Evolutionary conservation across 495 filamentous ascomycete species (phyloP).

Genomic region (Cenococcum geophilum): DNA sequence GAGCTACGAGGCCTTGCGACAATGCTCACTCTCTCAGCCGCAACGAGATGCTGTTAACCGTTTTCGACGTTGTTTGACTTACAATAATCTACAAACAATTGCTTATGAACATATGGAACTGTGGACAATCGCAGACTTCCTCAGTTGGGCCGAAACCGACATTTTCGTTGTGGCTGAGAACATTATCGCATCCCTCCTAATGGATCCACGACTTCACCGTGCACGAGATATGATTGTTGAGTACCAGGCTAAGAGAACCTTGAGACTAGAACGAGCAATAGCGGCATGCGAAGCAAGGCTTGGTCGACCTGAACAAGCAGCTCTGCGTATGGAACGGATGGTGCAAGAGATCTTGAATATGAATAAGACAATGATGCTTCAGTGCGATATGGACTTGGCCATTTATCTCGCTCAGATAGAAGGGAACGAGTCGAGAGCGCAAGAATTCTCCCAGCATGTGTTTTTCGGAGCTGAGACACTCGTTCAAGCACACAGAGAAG

Average conservation of each 20-base stretch:
- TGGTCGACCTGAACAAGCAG: conserved; percentile 4
- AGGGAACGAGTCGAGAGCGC: background rate
- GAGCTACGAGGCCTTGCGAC: background rate
- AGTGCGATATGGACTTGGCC: background rate
- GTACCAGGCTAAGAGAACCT: conserved; percentile 2
- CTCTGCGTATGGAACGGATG: background rate
- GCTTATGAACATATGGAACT: conserved; percentile 2
- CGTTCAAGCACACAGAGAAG: background rate
- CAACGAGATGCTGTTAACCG: background rate
- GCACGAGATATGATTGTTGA: background rate
- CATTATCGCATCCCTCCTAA: background rate
- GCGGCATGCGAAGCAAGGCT: background rate
- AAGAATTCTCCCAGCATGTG: conserved; percentile 5
- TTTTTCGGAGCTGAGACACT: background rate
- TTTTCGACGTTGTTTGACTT: background rate
- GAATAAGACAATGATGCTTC: conserved; percentile 5
- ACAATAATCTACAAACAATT: background rate
- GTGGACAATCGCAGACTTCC: conserved; percentile 2
- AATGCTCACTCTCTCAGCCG: background rate
- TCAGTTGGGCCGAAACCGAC: background rate
- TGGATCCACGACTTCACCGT: background rate
- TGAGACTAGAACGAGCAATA: background rate
- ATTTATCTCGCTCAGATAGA: conserved; percentile 2
- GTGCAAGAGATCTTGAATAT: background rate
- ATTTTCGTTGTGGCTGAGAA: background rate